Conservation (phyloP, 2,329 filamentous ascomycete species). For the Pezicula neosporulosa region DNA sequence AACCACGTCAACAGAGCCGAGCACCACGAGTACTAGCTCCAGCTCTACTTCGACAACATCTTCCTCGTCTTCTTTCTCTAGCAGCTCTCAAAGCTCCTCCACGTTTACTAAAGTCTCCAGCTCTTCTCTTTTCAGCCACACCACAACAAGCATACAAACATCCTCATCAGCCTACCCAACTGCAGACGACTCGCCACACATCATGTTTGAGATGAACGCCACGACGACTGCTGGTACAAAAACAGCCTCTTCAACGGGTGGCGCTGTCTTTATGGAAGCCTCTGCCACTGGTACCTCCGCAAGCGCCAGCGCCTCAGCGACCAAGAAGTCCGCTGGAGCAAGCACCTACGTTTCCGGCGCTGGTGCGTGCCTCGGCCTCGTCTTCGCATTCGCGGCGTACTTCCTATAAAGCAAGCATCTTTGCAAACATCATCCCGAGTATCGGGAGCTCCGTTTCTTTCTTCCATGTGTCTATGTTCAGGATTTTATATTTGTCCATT, state of each 20-base stretch:
- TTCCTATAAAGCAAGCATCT: conserved; percentile 12
- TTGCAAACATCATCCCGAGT: neutral
- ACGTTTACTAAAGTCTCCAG: conserved; percentile 5
- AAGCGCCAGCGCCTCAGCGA: conserved; percentile 7
- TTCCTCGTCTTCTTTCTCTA: conserved; percentile 4
- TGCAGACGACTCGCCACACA: conserved; percentile 11
- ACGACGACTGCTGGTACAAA: conserved; percentile 8
- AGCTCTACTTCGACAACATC: conserved; percentile 5
- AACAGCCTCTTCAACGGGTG: conserved; percentile 2
- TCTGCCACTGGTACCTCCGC: neutral
- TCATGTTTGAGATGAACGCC: conserved; percentile 19
- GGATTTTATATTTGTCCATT: conserved; percentile 5
- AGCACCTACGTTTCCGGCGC: conserved; percentile 10
- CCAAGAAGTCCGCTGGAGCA: conserved; percentile 15
- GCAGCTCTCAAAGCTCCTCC: neutral
- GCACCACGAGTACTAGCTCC: conserved; percentile 10
- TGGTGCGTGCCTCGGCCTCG: conserved; percentile 12
- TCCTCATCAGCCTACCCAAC: neutral
- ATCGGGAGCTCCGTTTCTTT: neutral
- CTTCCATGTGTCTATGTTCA: neutral
- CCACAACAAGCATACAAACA: neutral
- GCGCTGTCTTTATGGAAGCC: neutral
- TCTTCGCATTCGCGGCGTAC: conserved; percentile 17
- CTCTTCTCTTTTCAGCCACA: neutral
- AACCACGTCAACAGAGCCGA: conserved; percentile 14